Percentiles rank a stretch among this genome's conserved stretches.
phyloP scores from a whole-genome alignment of 78 protist genomes.

The Trichosphaerium sp. region DNA sequence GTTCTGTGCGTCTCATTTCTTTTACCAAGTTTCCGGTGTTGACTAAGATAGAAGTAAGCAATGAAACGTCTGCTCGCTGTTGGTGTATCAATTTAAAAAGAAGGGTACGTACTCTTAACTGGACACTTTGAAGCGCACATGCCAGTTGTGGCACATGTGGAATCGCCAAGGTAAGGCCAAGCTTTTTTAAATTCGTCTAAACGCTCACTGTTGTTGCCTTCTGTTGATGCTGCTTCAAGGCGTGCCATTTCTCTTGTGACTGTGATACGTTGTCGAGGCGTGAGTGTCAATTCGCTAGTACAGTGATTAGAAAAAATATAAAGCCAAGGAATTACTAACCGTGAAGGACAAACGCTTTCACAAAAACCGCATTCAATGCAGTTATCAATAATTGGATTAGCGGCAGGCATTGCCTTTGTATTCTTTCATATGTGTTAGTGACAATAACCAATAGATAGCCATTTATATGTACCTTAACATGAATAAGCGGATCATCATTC shows the following conservation, averaged over 20 bases:
- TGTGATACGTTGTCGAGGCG: conserved; percentile 37
- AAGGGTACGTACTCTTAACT: too few species aligned
- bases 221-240: neutral
- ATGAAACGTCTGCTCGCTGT: too few species aligned
- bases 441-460: too few species aligned
- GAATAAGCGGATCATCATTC: conserved; percentile 23
- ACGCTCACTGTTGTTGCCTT: neutral
- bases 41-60: too few species aligned
- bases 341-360: conserved; percentile 37
- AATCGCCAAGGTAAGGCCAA: too few species aligned
- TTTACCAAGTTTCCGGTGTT: conserved; percentile 36
- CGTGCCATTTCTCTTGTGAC: neutral
- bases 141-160: conserved; percentile 38
- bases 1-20: neutral
- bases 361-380: conserved; percentile 47
- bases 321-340: too few species aligned
- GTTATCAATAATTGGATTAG: conserved; percentile 12
- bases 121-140: conserved; percentile 49
- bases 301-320: too few species aligned
- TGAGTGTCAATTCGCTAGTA: conserved; percentile 16
- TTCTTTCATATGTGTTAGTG: too few species aligned
- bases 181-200: neutral
- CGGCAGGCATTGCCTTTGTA: neutral
- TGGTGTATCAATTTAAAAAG: too few species aligned
- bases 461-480: too few species aligned